Conservation (phyloP, 1,284 basidiomycete genomes). For the Tylopilus sp. region DNA sequence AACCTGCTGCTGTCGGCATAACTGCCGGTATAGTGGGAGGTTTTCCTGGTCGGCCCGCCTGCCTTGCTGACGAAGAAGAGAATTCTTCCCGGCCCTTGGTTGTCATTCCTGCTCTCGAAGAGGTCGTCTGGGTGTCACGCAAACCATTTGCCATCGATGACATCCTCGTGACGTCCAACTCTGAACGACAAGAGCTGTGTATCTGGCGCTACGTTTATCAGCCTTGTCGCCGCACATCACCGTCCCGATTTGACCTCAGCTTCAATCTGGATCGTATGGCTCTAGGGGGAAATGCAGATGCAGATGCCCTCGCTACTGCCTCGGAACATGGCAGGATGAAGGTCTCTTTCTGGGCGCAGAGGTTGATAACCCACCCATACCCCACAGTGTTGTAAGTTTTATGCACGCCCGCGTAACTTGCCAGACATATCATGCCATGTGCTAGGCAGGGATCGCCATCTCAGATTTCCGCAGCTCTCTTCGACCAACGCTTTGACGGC, state of each 20-base stretch:
- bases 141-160: constrained; percentile 44
- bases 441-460: constrained; percentile 16
- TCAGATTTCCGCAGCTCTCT: constrained; percentile 52
- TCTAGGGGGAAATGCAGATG: constrained; percentile 43
- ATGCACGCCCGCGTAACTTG: constrained; percentile 1
- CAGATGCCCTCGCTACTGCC: constrained; percentile 38
- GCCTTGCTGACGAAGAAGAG: constrained; percentile 54
- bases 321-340: constrained; percentile 62
- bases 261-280: constrained; percentile 63
- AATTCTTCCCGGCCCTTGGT: constrained; percentile 46
- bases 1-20: constrained; percentile 66
- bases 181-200: constrained; percentile 47
- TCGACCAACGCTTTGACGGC: constrained; percentile 66
- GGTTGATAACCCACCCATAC: constrained; percentile 50
- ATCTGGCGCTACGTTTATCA: constrained; percentile 69
- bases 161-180: constrained; percentile 55
- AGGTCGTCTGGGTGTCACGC: constrained; percentile 57
- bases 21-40: constrained; percentile 55
- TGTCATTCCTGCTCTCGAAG: constrained; percentile 56
- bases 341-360: constrained; percentile 65
- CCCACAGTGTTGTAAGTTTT: constrained; percentile 50
- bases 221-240: constrained; percentile 42
- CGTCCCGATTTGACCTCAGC: constrained; percentile 56
- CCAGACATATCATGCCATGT: constrained; percentile 1
- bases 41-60: constrained; percentile 35